A percentile compares a stretch with the other conserved stretches of the same genome.
These are phyloP conservation scores for Gryganskiella cystojenkinii DNA, from an alignment of 192 early-diverging fungal species.

Conservation along the genomic window DNA sequence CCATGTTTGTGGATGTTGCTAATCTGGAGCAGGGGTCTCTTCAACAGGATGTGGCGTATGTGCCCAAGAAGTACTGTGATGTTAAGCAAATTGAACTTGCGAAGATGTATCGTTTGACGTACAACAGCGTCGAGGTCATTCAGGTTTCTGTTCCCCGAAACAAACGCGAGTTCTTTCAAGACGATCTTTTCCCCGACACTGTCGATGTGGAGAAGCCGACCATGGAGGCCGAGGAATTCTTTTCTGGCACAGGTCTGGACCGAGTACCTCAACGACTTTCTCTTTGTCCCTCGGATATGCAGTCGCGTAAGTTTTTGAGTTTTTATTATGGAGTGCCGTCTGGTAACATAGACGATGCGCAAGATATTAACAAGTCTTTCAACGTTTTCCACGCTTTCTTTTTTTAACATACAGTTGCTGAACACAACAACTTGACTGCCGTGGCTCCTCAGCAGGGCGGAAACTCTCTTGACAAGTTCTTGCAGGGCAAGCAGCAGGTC, in stretches of 20 bases:
- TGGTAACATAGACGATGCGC: too few relatives aligned
- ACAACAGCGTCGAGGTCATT: conserved; percentile 75
- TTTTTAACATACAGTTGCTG: conserved; percentile 13
- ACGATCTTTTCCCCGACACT: conserved; percentile 84
- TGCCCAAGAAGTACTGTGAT: conserved; percentile 76
- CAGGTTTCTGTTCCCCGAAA: conserved; percentile 83
- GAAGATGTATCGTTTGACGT: conserved; percentile 73
- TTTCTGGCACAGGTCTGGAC: conserved; percentile 34
- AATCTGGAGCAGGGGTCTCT: conserved; percentile 67
- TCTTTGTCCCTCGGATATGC: conserved; percentile 36
- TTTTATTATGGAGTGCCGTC: neutral
- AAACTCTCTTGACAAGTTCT: conserved; percentile 43
- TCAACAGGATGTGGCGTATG: conserved; percentile 76
- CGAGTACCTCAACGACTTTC: conserved; percentile 2
- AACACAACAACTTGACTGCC: conserved; percentile 24
- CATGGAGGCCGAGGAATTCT: conserved; percentile 68
- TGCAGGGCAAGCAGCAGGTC: conserved; percentile 41
- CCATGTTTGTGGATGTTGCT: conserved; percentile 61
- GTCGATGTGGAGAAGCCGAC: conserved; percentile 62
- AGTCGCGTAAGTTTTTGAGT: conserved; percentile 26
- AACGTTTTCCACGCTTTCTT: neutral
- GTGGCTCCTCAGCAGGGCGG: conserved; percentile 15
- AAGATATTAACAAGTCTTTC: neutral
- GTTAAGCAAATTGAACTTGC: conserved; percentile 77
- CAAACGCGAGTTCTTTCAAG: conserved; percentile 90